Percentiles rank a stretch among this genome's conserved stretches.
phyloP scores from a whole-genome alignment of 495 filamentous ascomycete genomes.

The Podospora australis region DNA sequence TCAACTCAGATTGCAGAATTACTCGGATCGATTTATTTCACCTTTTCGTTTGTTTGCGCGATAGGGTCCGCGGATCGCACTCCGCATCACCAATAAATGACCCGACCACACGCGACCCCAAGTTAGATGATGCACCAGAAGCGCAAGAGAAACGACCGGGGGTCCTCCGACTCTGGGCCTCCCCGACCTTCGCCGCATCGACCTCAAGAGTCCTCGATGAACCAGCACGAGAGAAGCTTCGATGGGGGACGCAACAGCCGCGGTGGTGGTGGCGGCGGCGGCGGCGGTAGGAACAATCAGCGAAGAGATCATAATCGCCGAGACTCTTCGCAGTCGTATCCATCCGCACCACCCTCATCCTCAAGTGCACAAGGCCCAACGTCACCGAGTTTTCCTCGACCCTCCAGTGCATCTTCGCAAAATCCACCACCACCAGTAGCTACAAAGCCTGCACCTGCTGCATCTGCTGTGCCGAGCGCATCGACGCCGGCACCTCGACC shows the following conservation, averaged over 20 bases:
- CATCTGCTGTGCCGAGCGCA: no score
- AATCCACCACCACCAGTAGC: conserved; percentile 6
- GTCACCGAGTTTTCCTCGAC: conserved; percentile 35
- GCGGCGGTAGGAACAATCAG: conserved; percentile 31
- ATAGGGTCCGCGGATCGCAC: conserved; percentile 11
- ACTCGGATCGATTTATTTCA: no score
- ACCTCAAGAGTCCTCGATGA: conserved; percentile 40
- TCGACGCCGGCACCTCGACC: conserved; percentile 6
- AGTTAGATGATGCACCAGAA: conserved; percentile 42
- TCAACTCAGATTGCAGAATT: no score
- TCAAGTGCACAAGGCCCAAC: conserved; percentile 21
- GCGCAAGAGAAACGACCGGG: conserved; percentile 47
- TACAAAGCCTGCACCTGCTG: conserved; percentile 18
- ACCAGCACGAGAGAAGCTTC: conserved; percentile 45
- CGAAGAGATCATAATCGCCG: conserved; percentile 40
- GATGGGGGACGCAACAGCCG: conserved; percentile 18
- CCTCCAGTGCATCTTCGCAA: conserved; percentile 39
- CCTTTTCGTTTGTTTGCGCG: no score
- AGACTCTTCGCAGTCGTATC: conserved; percentile 34
- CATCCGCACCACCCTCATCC: conserved; percentile 9
- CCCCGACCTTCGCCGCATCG: conserved; percentile 48
- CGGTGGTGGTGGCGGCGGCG: conserved; percentile 17
- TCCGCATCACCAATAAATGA: conserved; percentile 22
- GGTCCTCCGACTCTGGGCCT: conserved; percentile 35
- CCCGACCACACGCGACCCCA: conserved; percentile 8